Conservation (phyloP, 2,329 filamentous ascomycete genomes). For the Neonectria punicea region DNA sequence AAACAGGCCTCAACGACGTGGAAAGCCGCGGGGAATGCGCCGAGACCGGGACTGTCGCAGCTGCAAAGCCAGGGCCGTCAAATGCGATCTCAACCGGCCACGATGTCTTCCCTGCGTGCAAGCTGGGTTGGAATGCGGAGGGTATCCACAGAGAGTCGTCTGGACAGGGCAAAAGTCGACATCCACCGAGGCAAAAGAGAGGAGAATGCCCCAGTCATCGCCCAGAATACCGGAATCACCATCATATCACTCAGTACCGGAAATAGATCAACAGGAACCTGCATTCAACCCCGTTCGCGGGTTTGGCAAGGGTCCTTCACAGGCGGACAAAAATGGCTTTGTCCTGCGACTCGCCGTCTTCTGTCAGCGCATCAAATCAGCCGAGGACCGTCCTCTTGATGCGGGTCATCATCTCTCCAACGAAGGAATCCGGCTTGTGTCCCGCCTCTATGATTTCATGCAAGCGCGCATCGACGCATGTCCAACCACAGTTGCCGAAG, state of each 20-base stretch:
- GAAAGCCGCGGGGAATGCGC: conserved; percentile 44
- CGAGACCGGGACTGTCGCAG: conserved; percentile 43
- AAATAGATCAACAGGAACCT: background rate
- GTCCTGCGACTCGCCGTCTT: conserved; percentile 36
- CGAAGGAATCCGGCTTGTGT: conserved; percentile 40
- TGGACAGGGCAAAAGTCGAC: conserved; percentile 37
- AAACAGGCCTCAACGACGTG: conserved; percentile 23
- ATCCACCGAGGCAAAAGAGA: background rate
- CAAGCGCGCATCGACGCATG: conserved; percentile 37
- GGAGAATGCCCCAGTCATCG: background rate
- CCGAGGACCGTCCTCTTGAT: conserved; percentile 13
- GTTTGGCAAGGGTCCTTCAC: conserved; percentile 5
- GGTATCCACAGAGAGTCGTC: conserved; percentile 46
- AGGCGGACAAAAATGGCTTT: conserved; percentile 36
- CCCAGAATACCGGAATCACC: background rate
- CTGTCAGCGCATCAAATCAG: conserved; percentile 39
- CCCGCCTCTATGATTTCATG: conserved; percentile 40
- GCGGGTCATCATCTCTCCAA: conserved; percentile 22
- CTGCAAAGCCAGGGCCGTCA: conserved; percentile 40
- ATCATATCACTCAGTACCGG: background rate
- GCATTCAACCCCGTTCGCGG: background rate
- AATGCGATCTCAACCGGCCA: conserved; percentile 45
- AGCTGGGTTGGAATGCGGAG: conserved; percentile 44
- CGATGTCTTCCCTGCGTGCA: conserved; percentile 42
- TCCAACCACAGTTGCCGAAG: conserved; percentile 1